Evolutionary conservation across 1,284 basidiomycete species (phyloP), one percentile per base, ranked within the genome.

Genomic region (Lentinula novae-zelandiae): DNA sequence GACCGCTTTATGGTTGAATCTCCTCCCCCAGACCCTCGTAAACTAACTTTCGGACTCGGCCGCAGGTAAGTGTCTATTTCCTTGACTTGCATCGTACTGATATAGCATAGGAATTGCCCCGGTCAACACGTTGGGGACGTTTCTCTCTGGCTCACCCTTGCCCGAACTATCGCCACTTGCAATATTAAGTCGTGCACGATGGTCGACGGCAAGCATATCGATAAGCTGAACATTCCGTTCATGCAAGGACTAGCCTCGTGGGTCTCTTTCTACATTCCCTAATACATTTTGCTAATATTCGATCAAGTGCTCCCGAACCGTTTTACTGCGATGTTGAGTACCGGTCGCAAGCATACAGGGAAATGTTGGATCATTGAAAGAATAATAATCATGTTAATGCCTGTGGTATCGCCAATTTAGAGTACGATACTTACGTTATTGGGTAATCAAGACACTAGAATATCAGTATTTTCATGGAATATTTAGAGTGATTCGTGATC

Each of bases 11-110:
- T 52, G 38, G 34, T 50, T 27, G 33, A 50, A 36, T 20, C 33
- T 5, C 34, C 46, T n/a, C 38, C 27, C 4, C n/a, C 38, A 1
- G 57, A 58, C 10, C 57, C 57, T 39, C 57, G 36, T 15, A 39
- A 39, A n/a, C 17, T 58, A 15, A 50, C 49, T 22, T 58, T 58
- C 17, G 57, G 57, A 51, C 50, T 58, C n/a, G 57, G 57, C 15
- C 31, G 57, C 13, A 36, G 57, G 57, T 40, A 40, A 6, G 53
- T 13, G 15, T 36, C 27, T 7, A 7, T 34, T 34, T 33, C 9
- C 33, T 8, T 52, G 7, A 15, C 17, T 31, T 15, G 12, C 27
- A 52, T 31, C 34, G 5, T 31, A n/a, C n/a, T 31, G 8, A 52
- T n/a, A 13, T 50, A 20, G 9, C 17, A 50, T 15, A 52, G 50